Evolutionary conservation across 2,329 filamentous ascomycete species (phyloP), one percentile per base, ranked within the genome.

Genomic region (Aureobasidium melanogenum): DNA sequence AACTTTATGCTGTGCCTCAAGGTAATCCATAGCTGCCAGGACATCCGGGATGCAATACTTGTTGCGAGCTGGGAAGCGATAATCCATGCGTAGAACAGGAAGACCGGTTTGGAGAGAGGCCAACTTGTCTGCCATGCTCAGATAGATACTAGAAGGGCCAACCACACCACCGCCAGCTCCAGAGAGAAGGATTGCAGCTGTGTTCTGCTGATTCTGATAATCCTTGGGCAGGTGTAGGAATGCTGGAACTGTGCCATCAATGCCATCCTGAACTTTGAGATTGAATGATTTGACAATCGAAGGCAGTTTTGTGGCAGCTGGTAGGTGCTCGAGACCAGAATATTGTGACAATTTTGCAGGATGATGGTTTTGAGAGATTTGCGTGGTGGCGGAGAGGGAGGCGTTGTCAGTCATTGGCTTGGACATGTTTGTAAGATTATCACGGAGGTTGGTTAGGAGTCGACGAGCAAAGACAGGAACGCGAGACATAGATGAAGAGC

Each of bases 1-100:
- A 1, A 74, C 66, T 0, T 64, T 66, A 63, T 70, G 73, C 28
- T 66, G 62, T 15, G 69, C 63, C 15, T 69, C 51, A 9, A 77
- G 67, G 55, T 72, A 74, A 32, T 70, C 64, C 70, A 78, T 73
- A 5, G 70, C 71, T 10, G 74, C 70, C 9, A 66, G 51, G 0
- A 75, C 70, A 62, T 78, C 75, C 8, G 67, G 61, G 3, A 71
- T 67, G 65, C 76, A 77, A 60, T 70, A 71, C 8, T 66, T 64
- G 36, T 67, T 73, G 14, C 67, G 63, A 0, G 73, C 74, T 1
- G 74, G 72, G 46, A 68, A 68, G 22, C 73, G 71, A 64, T 77
- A 78, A 64, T 77, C 75, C 9, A 78, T 70, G 6, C 75, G 69
- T 39, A 78, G 64, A n/a, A 68, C 69, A 1, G 74, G 75, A 60